Conservation (phyloP, 371 early-diverging fungal genomes). For the Mucor irregularis region DNA sequence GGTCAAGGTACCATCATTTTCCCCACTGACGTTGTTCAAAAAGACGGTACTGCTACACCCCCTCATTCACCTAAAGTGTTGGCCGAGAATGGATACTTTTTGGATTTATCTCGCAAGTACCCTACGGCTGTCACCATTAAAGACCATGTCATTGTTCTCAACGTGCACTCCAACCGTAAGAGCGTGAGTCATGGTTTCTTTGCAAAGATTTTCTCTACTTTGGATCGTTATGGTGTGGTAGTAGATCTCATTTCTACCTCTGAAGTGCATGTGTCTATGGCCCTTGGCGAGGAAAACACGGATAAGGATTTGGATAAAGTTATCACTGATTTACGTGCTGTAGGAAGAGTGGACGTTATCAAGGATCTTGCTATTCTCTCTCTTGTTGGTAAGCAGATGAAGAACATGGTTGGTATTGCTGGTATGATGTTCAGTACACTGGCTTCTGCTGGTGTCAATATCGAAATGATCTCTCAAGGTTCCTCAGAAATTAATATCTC, state of each 20-base stretch:
- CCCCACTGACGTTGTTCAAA: conserved; percentile 59
- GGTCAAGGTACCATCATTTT: conserved; percentile 93
- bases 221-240: conserved; percentile 87
- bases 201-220: conserved; percentile 87
- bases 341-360: conserved; percentile 78
- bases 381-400: conserved; percentile 95
- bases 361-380: conserved; percentile 92
- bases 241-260: conserved; percentile 96
- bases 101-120: conserved; percentile 72
- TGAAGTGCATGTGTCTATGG: conserved; percentile 97
- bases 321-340: conserved; percentile 64
- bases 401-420: conserved; percentile 94
- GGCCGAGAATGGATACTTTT: conserved; percentile 72
- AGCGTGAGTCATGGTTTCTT: conserved; percentile 95
- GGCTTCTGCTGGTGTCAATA: conserved; percentile 88
- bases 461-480: conserved; percentile 99
- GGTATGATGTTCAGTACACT: conserved; percentile 92
- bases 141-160: conserved; percentile 88
- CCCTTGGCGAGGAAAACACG: conserved; percentile 69
- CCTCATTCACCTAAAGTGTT: conserved; percentile 69
- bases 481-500: conserved; percentile 97
- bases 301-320: conserved; percentile 70
- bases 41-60: conserved; percentile 52
- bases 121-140: conserved; percentile 98
- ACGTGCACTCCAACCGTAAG: conserved; percentile 94